Percentiles rank a stretch among this genome's conserved stretches.
phyloP scores from a whole-genome alignment of 1,284 basidiomycete genomes.

The Tilletia walkeri region DNA sequence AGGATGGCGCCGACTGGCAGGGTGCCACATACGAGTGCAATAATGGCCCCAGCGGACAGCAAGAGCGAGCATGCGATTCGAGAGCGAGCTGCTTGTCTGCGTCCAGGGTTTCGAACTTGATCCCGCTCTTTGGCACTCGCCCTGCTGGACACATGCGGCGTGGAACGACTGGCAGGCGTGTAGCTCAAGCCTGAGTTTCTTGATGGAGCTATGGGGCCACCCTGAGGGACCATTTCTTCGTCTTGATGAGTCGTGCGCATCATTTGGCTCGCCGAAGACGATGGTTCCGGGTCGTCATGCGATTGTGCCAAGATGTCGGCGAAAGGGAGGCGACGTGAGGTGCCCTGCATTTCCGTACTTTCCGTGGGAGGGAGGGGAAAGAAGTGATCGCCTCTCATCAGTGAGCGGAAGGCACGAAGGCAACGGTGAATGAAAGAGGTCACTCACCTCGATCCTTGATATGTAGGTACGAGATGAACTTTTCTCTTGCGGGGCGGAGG shows the following conservation, averaged over 20 bases:
- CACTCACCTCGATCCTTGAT: too few relatives aligned
- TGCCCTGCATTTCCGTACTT: too few relatives aligned
- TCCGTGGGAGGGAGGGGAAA: too few relatives aligned
- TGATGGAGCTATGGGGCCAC: background rate
- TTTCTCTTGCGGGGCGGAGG: too few relatives aligned
- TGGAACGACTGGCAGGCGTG: background rate
- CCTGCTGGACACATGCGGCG: background rate
- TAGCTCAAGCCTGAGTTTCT: background rate
- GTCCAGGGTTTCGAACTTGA: background rate
- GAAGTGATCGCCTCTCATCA: too few relatives aligned
- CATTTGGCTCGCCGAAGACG: background rate
- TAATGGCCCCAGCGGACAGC: background rate
- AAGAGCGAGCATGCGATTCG: background rate
- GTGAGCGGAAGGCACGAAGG: too few relatives aligned
- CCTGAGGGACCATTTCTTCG: background rate
- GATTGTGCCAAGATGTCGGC: background rate
- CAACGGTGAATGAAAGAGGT: too few relatives aligned
- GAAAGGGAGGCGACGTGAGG: background rate
- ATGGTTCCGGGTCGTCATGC: constrained; percentile 1
- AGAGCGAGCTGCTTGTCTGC: background rate
- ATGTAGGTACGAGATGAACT: too few relatives aligned
- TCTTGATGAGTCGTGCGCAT: background rate
- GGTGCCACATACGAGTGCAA: background rate
- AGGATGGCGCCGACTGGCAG: background rate
- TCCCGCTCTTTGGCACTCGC: background rate